Conservation (phyloP, 164 flowering plant species). For the Stephania yunnanensis region DNA sequence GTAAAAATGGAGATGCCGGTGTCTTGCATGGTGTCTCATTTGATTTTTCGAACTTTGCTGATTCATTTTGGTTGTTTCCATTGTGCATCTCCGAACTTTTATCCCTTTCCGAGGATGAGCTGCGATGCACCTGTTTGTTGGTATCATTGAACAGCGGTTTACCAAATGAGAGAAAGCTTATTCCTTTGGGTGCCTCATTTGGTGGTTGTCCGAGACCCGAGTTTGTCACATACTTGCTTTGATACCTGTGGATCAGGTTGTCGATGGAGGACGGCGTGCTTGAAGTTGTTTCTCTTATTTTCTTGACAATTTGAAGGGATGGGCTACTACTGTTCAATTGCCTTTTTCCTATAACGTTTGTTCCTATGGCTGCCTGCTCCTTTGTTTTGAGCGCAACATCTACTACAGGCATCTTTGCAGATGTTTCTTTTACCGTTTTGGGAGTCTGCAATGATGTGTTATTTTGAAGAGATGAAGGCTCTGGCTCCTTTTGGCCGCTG, state of each 20-base stretch:
- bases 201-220: conserved; percentile 18
- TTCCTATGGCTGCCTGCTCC: conserved; percentile 36
- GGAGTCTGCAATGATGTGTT: too few relatives aligned
- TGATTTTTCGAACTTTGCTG: conserved; percentile 15
- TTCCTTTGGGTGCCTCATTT: conserved; percentile 44
- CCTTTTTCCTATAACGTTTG: conserved; percentile 22
- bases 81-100: conserved; percentile 6
- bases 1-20: conserved; percentile 10
- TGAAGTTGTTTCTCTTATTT: conserved; percentile 4
- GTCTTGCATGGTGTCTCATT: conserved; percentile 13
- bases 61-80: conserved; percentile 14
- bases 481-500: too few relatives aligned
- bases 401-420: too few relatives aligned
- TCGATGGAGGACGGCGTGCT: not conserved
- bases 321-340: conserved; percentile 10
- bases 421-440: too few relatives aligned
- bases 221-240: conserved; percentile 18
- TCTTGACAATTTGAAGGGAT: conserved; percentile 7
- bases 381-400: too few relatives aligned
- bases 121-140: conserved; percentile 16
- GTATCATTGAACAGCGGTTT: conserved; percentile 19
- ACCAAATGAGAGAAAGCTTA: conserved; percentile 32
- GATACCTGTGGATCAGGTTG: conserved; percentile 13
- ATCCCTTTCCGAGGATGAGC: conserved; percentile 13
- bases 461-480: too few relatives aligned